These are phyloP conservation scores for Phyllosticta paracitricarpa DNA, from an alignment of 2,329 filamentous ascomycete species.

Conservation along the genomic window DNA sequence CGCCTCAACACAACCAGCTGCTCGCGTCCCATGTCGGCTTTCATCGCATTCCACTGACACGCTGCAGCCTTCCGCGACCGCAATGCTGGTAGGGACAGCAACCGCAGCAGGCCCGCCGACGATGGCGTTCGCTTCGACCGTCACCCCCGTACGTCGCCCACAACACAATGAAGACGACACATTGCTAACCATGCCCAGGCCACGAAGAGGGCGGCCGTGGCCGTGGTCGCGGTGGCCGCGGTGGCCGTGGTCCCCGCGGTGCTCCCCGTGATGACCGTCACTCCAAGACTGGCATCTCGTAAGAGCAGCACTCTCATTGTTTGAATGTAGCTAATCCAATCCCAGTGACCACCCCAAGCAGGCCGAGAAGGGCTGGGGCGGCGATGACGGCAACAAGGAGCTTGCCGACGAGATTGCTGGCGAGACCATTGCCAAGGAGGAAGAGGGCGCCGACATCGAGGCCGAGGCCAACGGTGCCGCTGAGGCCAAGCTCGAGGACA, in stretches of 20 bases:
- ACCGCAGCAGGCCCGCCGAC: constrained; percentile 70
- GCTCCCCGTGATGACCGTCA: constrained; percentile 52
- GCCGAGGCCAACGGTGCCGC: constrained; percentile 32
- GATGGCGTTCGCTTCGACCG: constrained; percentile 48
- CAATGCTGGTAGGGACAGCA: constrained; percentile 67
- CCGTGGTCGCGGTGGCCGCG: constrained; percentile 36
- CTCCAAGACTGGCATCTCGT: constrained; percentile 51
- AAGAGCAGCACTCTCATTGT: constrained; percentile 21
- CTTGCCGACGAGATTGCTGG: constrained; percentile 86
- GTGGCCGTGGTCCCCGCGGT: constrained; percentile 34
- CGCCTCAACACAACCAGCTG: background rate
- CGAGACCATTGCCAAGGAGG: constrained; percentile 76
- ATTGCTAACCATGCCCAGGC: constrained; percentile 11
- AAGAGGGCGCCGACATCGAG: constrained; percentile 56
- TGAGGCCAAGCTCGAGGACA: constrained; percentile 57
- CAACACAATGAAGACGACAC: background rate
- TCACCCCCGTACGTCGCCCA: constrained; percentile 16
- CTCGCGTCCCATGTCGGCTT: background rate
- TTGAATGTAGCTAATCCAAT: background rate
- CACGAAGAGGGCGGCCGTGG: constrained; percentile 35
- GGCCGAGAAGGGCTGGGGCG: constrained; percentile 82
- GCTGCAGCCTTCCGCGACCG: constrained; percentile 77
- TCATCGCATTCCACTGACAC: constrained; percentile 7
- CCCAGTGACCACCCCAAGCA: constrained; percentile 73
- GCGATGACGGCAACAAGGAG: constrained; percentile 69